phyloP scores from a whole-genome alignment of 2,329 filamentous ascomycete species.

The Aspergillus niger region DNA sequence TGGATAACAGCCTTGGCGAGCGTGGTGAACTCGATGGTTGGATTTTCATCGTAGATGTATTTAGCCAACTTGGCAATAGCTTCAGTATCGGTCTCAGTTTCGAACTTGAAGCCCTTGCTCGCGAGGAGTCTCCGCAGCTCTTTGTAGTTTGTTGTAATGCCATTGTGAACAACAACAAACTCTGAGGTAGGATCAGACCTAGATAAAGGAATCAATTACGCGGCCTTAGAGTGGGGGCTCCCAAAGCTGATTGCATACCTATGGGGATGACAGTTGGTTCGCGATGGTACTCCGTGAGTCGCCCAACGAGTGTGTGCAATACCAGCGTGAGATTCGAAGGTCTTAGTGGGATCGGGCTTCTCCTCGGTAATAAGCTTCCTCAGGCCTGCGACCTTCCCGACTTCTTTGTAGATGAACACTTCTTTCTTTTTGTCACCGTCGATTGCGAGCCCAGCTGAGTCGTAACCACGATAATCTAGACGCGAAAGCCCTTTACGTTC shows the following conservation, averaged over 20 bases:
- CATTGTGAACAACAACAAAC: slow-evolving; percentile 97
- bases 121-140: slow-evolving; percentile 91
- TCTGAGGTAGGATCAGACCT: slow-evolving; percentile 95
- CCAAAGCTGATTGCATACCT: slow-evolving; percentile 60
- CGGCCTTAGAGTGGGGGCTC: not conserved
- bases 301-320: slow-evolving; percentile 99
- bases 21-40: slow-evolving; percentile 91
- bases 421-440: slow-evolving; percentile 99
- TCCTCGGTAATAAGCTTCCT: slow-evolving; percentile 86
- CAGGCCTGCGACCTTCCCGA: slow-evolving; percentile 97
- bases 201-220: slow-evolving; percentile 4
- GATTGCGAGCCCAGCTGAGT: slow-evolving; percentile 92
- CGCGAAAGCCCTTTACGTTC: slow-evolving; percentile 72
- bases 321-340: slow-evolving; percentile 96
- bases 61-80: slow-evolving; percentile 99
- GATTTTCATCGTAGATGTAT: slow-evolving; percentile 95
- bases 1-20: slow-evolving; percentile 97
- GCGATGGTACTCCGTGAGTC: slow-evolving; percentile 91
- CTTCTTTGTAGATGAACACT: slow-evolving; percentile 96
- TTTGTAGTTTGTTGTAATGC: slow-evolving; percentile 99
- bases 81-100: slow-evolving; percentile 99
- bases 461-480: slow-evolving; percentile 98
- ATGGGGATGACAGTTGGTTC: slow-evolving; percentile 97
- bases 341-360: slow-evolving; percentile 82
- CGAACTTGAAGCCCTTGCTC: slow-evolving; percentile 95